Base-by-base conservation (phyloP, 1,284 basidiomycete genomes). In the Singerocomus inundabilis region DNA sequence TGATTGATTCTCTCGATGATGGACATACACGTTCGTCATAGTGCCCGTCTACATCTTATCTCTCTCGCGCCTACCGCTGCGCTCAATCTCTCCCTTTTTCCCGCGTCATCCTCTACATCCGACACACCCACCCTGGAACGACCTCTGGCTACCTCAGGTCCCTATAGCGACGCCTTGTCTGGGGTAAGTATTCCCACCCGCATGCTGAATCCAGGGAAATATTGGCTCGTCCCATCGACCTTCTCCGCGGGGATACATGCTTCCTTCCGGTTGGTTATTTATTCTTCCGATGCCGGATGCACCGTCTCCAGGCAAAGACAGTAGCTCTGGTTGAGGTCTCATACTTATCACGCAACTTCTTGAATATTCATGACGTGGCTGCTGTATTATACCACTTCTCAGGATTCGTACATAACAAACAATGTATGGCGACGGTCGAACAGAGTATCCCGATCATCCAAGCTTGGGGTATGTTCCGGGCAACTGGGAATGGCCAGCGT, bases 171-270 rank as follows among this genome's bases (percentile, higher is more conserved):
- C 56, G 72, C 78, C 0, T 69, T 82, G 12, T 78, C 82, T 1
- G 91, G 89, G 0, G 89, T 85, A 1, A 76, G 76, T n/a, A 85
- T 83, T 2, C 76, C 79, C 1, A 72, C 74, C 28, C 67, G 74
- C 9, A 69, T 73, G 26, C 55, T 90, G 28, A 70, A 72, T 10
- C 67, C 80, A 3, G 90, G 88, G 4, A 78, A 73, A 49, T 94
- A 94, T 66, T 72, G 83, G 55, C 67, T 86, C 15, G 75, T 93
- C 2, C 85, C 87, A 2, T 90, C 87, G 11, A 89, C 88, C 1
- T 90, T 84, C 63, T 76, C 78, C 35, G 74, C 79, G 1, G 84
- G 81, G 3, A 70, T 83, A 8, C 71, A 77, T 21, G 74, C 72
- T 2, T 72, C 68, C 10, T 93, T 90, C 63, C 75, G 75, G 57